These are phyloP conservation scores for Leucosporidium yakuticum DNA, from an alignment of 768 basidiomycete species.

Conservation along the genomic window DNA sequence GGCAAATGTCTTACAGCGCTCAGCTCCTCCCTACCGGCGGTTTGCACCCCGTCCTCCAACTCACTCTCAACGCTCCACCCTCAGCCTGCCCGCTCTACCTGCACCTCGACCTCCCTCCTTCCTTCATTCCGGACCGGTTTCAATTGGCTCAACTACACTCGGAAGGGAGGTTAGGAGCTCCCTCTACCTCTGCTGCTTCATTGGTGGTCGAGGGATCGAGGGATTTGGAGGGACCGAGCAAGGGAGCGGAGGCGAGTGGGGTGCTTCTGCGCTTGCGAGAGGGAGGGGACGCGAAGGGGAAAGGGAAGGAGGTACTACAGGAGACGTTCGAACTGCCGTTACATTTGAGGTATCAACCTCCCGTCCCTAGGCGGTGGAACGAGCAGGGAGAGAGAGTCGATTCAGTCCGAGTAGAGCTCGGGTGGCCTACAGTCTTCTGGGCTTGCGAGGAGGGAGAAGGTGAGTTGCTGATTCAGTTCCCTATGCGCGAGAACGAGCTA, in stretches of 20 bases:
- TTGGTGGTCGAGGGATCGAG: slow-evolving; percentile 4
- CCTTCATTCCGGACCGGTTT: slow-evolving; percentile 30
- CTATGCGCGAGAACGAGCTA: too few relatives aligned
- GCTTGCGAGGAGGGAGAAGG: slow-evolving; percentile 9
- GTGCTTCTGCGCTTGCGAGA: background rate
- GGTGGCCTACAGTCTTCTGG: slow-evolving; percentile 29
- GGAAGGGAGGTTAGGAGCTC: slow-evolving; percentile 8
- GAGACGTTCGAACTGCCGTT: slow-evolving; percentile 17
- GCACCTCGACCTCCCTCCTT: slow-evolving; percentile 1
- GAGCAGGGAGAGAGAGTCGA: background rate
- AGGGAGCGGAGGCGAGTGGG: background rate
- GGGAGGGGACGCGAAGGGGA: background rate
- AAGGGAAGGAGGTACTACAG: background rate
- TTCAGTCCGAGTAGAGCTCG: slow-evolving; percentile 4
- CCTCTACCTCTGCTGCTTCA: too few relatives aligned
- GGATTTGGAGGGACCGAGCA: slow-evolving; percentile 28
- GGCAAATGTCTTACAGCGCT: background rate
- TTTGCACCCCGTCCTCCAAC: background rate
- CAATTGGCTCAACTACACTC: slow-evolving; percentile 21
- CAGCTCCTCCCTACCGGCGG: background rate
- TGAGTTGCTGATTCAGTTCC: background rate
- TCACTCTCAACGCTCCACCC: background rate
- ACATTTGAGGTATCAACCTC: slow-evolving; percentile 29
- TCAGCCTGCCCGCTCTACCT: slow-evolving; percentile 18
- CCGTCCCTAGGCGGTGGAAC: slow-evolving; percentile 8